Base-by-base conservation (phyloP, 108 stramenopile genomes). In the Nitzschia putrida region DNA sequence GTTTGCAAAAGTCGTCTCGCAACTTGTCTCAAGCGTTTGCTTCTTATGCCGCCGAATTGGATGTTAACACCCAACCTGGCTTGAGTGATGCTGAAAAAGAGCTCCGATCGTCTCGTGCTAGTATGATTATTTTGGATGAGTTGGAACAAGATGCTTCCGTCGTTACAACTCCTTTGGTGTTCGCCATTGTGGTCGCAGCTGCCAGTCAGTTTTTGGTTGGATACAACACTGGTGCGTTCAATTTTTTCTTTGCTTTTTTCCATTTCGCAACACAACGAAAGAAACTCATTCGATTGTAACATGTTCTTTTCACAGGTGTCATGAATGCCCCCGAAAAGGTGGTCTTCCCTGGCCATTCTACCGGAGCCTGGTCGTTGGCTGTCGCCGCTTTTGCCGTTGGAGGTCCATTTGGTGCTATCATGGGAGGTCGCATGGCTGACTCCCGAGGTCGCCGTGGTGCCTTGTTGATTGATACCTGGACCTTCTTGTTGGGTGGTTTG, bases 261-360 rank as follows among this genome's bases (percentile, higher is more conserved):
- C 18, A 20, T 5, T 20, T 50, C 3, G n/a, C 3, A 1, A n/a
- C 49, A 4, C 3, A 3, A 1, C 1, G 20, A n/a, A 3, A 34
- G 1, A 4, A 34, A 34, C 29, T 34, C 29, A 34, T 4, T 34
- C 4, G 29, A n/a, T 49, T 50, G 2, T 23, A 24, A 45, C 21
- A 4, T 47, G 61, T 41, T 60, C 39, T 3, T 41, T 47, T 64
- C 78, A 45, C 71, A 21, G 76, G 84, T 26, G 94, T 92, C 25
- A 91, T 95, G 88, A 95, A 95, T 81, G 84, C 94, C 14, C 88
- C 90, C 26, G 86, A 81, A 57, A 80, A 78, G 9, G 87, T 85
- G 45, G 90, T 91, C 20, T 95, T 95, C 57, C 94, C 91, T 49
- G 91, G 88, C 8, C 91, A 92, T 59, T 75, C 80, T 18, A 89